Base-by-base conservation (phyloP, 2,329 filamentous ascomycete species). In the Scedosporium minutisporum region DNA sequence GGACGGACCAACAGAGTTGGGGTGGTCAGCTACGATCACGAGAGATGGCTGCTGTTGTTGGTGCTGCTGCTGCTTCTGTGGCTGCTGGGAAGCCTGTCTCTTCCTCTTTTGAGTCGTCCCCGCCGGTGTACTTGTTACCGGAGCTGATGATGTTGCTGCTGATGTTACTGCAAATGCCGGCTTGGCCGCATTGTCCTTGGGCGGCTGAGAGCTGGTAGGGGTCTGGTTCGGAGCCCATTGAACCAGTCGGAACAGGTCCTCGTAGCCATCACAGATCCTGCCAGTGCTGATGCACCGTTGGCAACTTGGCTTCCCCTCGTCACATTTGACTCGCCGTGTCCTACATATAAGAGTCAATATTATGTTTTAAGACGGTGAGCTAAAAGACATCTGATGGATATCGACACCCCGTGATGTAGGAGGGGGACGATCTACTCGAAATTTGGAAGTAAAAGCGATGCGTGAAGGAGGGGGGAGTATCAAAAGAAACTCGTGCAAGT, bases 191-290 rank as follows among this genome's bases (percentile, higher is more conserved):
- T 57, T n/a, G 23, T n/a, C n/a, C 57, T 14, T 23, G n/a, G 9
- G 6, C 14, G 44, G 12, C 58, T 27, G 16, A 27, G 27, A n/a
- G 6, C 3, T 12, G 9, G 16, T 46, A 9, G 46, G 29, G 21
- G 38, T 18, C 6, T 61, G 46, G 29, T 55, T 55, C 10, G 59
- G 59, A 27, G 59, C 6, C 59, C 59, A 61, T 38, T 61, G 59
- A 5, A 61, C 59, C 16, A 61, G 29, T 12, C 59, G 59, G 57
- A 78, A 77, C 4, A 71, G 69, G 46, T 74, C 76, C 65, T 74
- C 71, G 63, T 78, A 78, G 62, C 76, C 76, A 58, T 78, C 76
- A 55, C 76, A 78, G 55, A 69, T 74, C 29, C 76, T 76, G 29
- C 75, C 75, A 42, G 75, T 77, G 61, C 65, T 67, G 68, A 74